A percentile compares a stretch with the other conserved stretches of the same genome.
phyloP scores from a whole-genome alignment of 768 basidiomycete genomes.

The Dioszegia crocea region DNA sequence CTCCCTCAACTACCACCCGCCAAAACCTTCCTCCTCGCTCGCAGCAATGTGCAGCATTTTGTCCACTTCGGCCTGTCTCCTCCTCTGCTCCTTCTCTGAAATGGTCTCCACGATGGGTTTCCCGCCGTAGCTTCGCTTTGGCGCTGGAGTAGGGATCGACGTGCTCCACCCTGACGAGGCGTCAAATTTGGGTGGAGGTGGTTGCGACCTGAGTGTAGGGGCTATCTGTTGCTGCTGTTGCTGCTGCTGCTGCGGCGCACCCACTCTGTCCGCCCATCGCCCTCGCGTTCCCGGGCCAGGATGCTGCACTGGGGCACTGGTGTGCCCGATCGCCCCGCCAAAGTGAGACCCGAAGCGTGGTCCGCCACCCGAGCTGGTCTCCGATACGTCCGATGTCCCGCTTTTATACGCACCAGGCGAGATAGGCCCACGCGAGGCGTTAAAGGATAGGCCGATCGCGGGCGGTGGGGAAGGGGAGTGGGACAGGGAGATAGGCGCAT shows the following conservation, averaged over 20 bases:
- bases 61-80: constrained; percentile 2
- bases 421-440: neutral
- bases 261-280: neutral
- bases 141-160: neutral
- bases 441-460: neutral
- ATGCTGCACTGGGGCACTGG: neutral
- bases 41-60: neutral
- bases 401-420: neutral
- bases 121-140: neutral
- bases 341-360: neutral
- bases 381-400: neutral
- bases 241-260: neutral
- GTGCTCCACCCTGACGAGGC: neutral
- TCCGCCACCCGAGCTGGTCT: neutral
- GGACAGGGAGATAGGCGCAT: neutral
- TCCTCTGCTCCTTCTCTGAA: neutral
- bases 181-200: neutral
- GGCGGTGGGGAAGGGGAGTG: neutral
- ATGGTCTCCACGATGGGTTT: neutral
- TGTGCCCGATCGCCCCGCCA: neutral
- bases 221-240: neutral
- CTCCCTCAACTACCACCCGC: neutral
- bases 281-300: neutral
- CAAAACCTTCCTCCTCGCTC: constrained; percentile 3
- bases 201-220: neutral